Percentiles rank a stretch among this genome's conserved stretches.
Conservation (phyloP, 768 basidiomycete genomes). For the Lanmaoa rubissima region DNA sequence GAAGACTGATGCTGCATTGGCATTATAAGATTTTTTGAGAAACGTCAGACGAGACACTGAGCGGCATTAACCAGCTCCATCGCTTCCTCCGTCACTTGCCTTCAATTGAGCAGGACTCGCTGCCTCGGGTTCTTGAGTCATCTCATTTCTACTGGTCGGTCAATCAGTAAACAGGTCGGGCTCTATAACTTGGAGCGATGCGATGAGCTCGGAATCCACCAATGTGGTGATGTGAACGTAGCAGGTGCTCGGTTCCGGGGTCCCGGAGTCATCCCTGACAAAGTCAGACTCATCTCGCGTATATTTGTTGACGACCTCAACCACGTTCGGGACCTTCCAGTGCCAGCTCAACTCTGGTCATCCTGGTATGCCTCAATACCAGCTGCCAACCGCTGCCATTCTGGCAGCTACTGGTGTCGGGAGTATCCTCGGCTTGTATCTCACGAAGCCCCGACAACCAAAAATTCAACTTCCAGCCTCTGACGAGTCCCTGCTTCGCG, state of each 20-base stretch:
- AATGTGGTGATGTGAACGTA: background rate
- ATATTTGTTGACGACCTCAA: background rate
- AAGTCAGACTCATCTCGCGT: conserved; percentile 2
- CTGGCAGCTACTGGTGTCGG: conserved; percentile 43
- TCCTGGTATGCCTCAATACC: conserved; percentile 54
- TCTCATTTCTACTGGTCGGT: background rate
- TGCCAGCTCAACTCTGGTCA: background rate
- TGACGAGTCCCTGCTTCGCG: conserved; percentile 32
- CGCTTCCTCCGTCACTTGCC: too few relatives aligned
- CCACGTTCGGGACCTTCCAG: background rate
- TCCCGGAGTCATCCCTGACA: background rate
- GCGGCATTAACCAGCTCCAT: too few relatives aligned
- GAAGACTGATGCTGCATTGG: too few relatives aligned
- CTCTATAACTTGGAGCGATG: too few relatives aligned
- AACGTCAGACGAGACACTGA: too few relatives aligned
- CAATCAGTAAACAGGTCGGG: background rate
- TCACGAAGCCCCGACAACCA: conserved; percentile 42
- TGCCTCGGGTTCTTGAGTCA: background rate
- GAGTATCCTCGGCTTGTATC: conserved; percentile 45
- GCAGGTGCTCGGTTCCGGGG: conserved; percentile 9
- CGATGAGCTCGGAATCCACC: background rate
- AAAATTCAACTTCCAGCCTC: conserved; percentile 49
- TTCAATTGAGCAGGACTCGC: background rate
- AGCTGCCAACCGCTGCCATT: conserved; percentile 50
- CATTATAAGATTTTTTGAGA: too few relatives aligned